These are phyloP conservation scores for Calonectria pseudoreteaudii DNA, from an alignment of 2,329 filamentous ascomycete genomes.

Conservation along the genomic window DNA sequence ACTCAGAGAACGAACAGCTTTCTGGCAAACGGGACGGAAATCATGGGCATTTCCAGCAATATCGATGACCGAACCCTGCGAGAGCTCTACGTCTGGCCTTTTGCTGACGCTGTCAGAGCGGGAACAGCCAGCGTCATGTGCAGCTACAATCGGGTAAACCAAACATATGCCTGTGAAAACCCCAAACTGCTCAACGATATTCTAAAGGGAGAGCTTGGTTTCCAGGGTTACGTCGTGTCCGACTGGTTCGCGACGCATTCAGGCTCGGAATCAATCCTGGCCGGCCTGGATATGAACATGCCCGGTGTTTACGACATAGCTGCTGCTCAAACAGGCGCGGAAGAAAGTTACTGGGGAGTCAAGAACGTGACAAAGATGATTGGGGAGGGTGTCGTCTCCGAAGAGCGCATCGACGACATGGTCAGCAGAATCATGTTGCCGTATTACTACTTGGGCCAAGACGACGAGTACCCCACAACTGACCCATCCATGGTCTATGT, in stretches of 20 bases:
- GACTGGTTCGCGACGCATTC: constrained; percentile 59
- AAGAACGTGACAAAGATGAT: not conserved
- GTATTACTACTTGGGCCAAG: constrained; percentile 66
- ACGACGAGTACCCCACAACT: constrained; percentile 53
- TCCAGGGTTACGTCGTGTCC: constrained; percentile 59
- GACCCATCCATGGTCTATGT: constrained; percentile 1
- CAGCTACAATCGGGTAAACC: constrained; percentile 38
- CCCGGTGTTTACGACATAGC: constrained; percentile 55
- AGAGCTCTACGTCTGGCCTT: constrained; percentile 41
- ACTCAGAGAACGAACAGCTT: constrained; percentile 50
- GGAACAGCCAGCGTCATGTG: constrained; percentile 47
- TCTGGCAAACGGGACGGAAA: constrained; percentile 1
- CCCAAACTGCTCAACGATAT: not conserved
- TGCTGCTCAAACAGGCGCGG: not conserved
- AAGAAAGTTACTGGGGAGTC: not conserved
- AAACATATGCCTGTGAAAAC: constrained; percentile 11
- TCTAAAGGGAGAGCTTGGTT: constrained; percentile 37
- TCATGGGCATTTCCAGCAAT: constrained; percentile 31
- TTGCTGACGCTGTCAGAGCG: constrained; percentile 41
- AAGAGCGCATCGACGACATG: constrained; percentile 53
- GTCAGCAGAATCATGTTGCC: constrained; percentile 56
- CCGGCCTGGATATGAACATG: constrained; percentile 60
- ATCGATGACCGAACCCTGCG: constrained; percentile 45
- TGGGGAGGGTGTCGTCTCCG: not conserved
- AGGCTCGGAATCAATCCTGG: constrained; percentile 49